phyloP scores from a whole-genome alignment of 2,329 filamentous ascomycete species.

The Cercospora nicotianae region DNA sequence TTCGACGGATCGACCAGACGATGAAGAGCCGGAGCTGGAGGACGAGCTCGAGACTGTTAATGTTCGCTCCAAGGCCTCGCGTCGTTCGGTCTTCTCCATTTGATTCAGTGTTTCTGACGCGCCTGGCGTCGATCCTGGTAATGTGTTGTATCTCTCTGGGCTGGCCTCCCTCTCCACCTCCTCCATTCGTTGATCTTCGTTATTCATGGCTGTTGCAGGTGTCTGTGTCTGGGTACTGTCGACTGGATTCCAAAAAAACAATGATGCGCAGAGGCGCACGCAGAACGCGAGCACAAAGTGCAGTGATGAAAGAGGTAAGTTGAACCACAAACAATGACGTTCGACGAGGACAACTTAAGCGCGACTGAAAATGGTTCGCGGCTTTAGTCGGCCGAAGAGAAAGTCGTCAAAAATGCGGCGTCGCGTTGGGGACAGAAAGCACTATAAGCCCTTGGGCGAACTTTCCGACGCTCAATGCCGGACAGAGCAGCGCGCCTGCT shows the following conservation, averaged over 20 bases:
- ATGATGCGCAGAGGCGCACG: background rate
- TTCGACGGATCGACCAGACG: constrained; percentile 37
- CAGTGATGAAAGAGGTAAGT: background rate
- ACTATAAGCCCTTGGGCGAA: background rate
- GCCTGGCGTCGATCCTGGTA: constrained; percentile 39
- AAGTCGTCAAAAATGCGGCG: background rate
- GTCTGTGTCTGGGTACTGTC: background rate
- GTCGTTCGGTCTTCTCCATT: constrained; percentile 35
- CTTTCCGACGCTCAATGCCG: background rate
- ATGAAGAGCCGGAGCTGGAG: constrained; percentile 47
- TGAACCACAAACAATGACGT: background rate
- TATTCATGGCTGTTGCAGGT: constrained; percentile 52
- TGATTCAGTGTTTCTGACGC: constrained; percentile 39
- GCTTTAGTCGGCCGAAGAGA: constrained; percentile 9
- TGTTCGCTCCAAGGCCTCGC: constrained; percentile 57
- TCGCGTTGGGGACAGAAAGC: background rate
- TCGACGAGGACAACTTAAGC: constrained; percentile 1
- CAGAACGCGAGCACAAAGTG: background rate
- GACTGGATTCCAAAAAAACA: background rate
- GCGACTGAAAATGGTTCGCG: constrained; percentile 1
- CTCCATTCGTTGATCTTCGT: constrained; percentile 56
- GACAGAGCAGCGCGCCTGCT: background rate
- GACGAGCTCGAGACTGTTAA: constrained; percentile 53
- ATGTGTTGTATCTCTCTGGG: constrained; percentile 39
- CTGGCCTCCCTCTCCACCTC: constrained; percentile 58